These are phyloP conservation scores for Fusarium drepaniforme DNA, from an alignment of 2,329 filamentous ascomycete species.

Conservation along the genomic window DNA sequence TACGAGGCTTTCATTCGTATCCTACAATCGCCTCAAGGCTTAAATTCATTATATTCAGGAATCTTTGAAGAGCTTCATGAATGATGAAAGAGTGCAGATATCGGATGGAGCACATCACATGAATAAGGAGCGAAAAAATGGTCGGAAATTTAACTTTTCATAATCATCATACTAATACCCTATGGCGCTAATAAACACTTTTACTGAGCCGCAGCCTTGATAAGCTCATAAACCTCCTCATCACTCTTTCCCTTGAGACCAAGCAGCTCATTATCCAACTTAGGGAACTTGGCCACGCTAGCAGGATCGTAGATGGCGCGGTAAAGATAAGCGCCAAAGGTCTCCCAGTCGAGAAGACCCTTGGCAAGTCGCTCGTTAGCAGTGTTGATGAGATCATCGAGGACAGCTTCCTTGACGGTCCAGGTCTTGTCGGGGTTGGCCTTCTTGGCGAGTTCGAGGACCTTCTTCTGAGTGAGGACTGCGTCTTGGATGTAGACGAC, in stretches of 20 bases:
- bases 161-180: not conserved
- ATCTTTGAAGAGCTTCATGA: not conserved
- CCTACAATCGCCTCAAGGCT: not conserved
- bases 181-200: not conserved
- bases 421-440: conserved; percentile 60
- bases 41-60: fast-evolving
- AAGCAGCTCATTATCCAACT: conserved; percentile 58
- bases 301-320: conserved; percentile 47
- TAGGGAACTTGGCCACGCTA: conserved; percentile 50
- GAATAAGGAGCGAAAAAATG: not conserved
- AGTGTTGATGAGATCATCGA: conserved; percentile 43
- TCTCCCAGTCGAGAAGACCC: conserved; percentile 45
- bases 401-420: conserved; percentile 54
- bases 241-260: conserved; percentile 58
- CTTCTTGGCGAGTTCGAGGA: conserved; percentile 61
- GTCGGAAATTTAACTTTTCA: not conserved
- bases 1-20: not conserved
- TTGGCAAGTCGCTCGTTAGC: conserved; percentile 48
- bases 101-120: no score
- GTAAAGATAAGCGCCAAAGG: conserved; percentile 49
- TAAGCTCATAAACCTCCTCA: conserved; percentile 52
- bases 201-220: conserved; percentile 38
- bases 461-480: conserved; percentile 58
- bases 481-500: conserved; percentile 59
- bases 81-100: not conserved